Evolutionary conservation across 805 yeast genomes (phyloP).

Genomic region (Ogataea sp.): DNA sequence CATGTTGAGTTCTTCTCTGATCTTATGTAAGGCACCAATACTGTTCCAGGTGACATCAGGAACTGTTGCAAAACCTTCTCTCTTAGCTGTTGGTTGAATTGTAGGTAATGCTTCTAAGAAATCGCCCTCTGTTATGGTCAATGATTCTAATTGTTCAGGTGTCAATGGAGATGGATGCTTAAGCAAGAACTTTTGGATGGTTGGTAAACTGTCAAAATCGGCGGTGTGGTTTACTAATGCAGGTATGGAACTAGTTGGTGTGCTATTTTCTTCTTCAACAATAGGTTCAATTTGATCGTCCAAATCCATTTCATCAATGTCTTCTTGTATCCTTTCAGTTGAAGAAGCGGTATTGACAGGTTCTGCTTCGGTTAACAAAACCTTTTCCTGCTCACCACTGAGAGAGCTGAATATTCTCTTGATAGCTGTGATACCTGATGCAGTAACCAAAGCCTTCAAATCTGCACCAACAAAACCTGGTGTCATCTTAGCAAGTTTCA

Average conservation of each 20-base stretch:
- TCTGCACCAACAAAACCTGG: slow-evolving; percentile 99
- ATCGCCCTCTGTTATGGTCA: slow-evolving; percentile 72
- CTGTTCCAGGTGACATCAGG: slow-evolving; percentile 96
- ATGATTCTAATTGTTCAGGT: slow-evolving; percentile 62
- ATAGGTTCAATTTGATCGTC: slow-evolving; percentile 5
- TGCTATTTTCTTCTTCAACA: not conserved
- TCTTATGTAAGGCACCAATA: slow-evolving; percentile 80
- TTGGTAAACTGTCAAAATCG: slow-evolving; percentile 28
- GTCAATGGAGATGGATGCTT: slow-evolving; percentile 78
- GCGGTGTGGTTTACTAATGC: not conserved
- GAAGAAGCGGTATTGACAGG: slow-evolving; percentile 1
- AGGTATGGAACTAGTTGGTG: not conserved
- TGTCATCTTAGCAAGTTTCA: slow-evolving; percentile 76
- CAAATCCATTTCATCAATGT: slow-evolving; percentile 17
- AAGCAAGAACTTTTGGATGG: slow-evolving; percentile 63
- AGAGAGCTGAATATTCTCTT: slow-evolving; percentile 75
- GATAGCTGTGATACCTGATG: slow-evolving; percentile 92
- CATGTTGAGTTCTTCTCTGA: slow-evolving; percentile 89
- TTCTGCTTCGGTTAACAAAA: slow-evolving; percentile 7
- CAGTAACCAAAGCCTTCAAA: slow-evolving; percentile 84
- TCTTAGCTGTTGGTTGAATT: slow-evolving; percentile 93
- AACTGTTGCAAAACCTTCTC: slow-evolving; percentile 98
- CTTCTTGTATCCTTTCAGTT: too few relatives aligned
- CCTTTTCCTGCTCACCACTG: slow-evolving; percentile 31
- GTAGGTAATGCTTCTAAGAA: slow-evolving; percentile 82